Percentiles rank a stretch among this genome's conserved stretches.
Conservation (phyloP, 2,329 filamentous ascomycete species). For the Monosporascus sp. region DNA sequence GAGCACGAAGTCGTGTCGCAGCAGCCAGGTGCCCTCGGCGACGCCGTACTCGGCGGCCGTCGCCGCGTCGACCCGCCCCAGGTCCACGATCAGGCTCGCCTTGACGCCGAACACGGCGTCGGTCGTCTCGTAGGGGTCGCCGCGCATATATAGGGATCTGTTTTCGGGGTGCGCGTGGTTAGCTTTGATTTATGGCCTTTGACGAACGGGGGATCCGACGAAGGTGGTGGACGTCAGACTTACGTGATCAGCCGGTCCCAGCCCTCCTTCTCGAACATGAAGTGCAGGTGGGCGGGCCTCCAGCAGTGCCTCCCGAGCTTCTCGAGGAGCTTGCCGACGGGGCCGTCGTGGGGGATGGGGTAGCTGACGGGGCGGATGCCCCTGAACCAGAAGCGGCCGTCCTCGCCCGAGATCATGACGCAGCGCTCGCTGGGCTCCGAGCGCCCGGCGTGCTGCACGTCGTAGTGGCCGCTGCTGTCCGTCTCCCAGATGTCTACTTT, state of each 20-base stretch:
- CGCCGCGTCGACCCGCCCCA: conserved; percentile 43
- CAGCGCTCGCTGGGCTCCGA: conserved; percentile 64
- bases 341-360: conserved; percentile 78
- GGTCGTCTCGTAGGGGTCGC: conserved; percentile 75
- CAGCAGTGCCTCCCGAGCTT: conserved; percentile 68
- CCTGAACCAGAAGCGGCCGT: conserved; percentile 77
- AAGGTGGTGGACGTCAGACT: conserved; percentile 27
- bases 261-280: conserved; percentile 78
- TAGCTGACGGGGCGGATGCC: conserved; percentile 82
- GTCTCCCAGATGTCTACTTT: conserved; percentile 85
- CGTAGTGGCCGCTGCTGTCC: conserved; percentile 73
- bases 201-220: neutral
- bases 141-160: conserved; percentile 71
- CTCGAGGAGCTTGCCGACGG: conserved; percentile 68
- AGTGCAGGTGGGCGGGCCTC: conserved; percentile 76
- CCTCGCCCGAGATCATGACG: conserved; percentile 59
- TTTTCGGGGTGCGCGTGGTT: neutral
- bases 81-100: conserved; percentile 67
- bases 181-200: neutral
- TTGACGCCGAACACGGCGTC: conserved; percentile 88
- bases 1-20: conserved; percentile 74
- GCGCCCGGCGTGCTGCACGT: conserved; percentile 68
- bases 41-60: conserved; percentile 59
- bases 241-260: conserved; percentile 81
- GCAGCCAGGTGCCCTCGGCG: conserved; percentile 54